A percentile compares a stretch with the other conserved stretches of the same genome.
phyloP scores from a whole-genome alignment of 2,329 filamentous ascomycete species.

The Scytalidium lignicola region DNA sequence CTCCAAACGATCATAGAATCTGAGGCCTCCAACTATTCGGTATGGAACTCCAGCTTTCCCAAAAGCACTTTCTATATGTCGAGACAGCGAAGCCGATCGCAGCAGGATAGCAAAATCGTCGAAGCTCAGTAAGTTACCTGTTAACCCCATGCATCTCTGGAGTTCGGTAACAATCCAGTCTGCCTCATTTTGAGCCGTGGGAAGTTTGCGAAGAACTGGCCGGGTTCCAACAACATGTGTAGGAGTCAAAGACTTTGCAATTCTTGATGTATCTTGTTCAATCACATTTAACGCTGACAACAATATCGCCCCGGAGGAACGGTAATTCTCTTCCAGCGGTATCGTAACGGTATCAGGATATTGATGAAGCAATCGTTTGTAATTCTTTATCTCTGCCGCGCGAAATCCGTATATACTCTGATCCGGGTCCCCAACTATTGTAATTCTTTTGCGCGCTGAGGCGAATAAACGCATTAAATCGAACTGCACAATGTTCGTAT shows the following conservation, averaged over 20 bases:
- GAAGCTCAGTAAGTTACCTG: conserved; percentile 65
- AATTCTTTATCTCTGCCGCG: conserved; percentile 85
- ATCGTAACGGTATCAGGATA: conserved; percentile 78
- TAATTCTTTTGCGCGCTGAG: conserved; percentile 68
- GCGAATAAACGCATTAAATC: conserved; percentile 89
- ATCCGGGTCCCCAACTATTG: conserved; percentile 92
- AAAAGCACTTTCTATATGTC: conserved; percentile 79
- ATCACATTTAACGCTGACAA: conserved; percentile 78
- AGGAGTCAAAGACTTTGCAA: conserved; percentile 72
- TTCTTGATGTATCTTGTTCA: conserved; percentile 78
- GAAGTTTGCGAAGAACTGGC: conserved; percentile 74
- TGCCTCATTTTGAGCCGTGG: conserved; percentile 67
- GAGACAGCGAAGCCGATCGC: conserved; percentile 76
- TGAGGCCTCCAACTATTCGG: conserved; percentile 82
- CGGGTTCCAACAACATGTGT: conserved; percentile 75
- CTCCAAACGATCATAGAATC: conserved; percentile 89
- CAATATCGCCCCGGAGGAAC: conserved; percentile 82
- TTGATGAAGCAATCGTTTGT: conserved; percentile 69
- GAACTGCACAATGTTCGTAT: conserved; percentile 93
- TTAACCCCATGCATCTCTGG: conserved; percentile 62
- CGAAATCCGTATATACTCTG: conserved; percentile 98
- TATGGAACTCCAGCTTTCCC: conserved; percentile 81
- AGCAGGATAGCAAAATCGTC: conserved; percentile 83
- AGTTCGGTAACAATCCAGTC: conserved; percentile 88
- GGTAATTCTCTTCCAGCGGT: conserved; percentile 88